Evolutionary conservation across 2,329 filamentous ascomycete genomes (phyloP).

Genomic region (Berkeleyomyces rouxiae): DNA sequence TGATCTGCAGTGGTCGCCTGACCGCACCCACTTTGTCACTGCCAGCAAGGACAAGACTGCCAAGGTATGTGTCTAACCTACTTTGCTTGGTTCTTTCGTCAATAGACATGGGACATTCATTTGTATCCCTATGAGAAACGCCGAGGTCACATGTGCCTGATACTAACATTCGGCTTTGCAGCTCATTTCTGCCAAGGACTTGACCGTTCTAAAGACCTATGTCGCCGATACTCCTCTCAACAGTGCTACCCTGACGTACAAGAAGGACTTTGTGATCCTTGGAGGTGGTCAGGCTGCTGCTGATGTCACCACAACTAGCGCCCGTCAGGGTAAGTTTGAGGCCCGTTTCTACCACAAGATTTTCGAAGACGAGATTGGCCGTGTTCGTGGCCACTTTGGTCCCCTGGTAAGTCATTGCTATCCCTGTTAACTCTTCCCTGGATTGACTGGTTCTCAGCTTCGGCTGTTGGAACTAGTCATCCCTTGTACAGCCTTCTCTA

Average conservation of each 20-base stretch:
- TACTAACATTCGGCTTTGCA: constrained; percentile 19
- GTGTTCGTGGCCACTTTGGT: constrained; percentile 93
- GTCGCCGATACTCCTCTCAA: constrained; percentile 86
- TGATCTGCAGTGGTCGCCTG: constrained; percentile 85
- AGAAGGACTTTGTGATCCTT: constrained; percentile 95
- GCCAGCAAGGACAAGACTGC: constrained; percentile 95
- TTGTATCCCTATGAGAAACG: not conserved
- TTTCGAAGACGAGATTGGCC: constrained; percentile 95
- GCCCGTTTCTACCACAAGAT: constrained; percentile 99
- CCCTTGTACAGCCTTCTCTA: constrained; percentile 1
- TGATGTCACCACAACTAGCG: constrained; percentile 90
- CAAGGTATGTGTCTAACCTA: constrained; percentile 39
- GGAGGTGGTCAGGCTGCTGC: constrained; percentile 97
- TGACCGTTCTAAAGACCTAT: constrained; percentile 88
- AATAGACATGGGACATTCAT: not conserved
- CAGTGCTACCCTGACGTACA: constrained; percentile 80
- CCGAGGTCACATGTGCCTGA: not conserved
- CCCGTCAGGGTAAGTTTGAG: constrained; percentile 97
- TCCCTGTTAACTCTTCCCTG: not conserved
- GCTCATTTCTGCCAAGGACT: constrained; percentile 71
- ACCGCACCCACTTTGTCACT: constrained; percentile 97
- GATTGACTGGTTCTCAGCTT: not conserved
- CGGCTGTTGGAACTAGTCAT: not conserved
- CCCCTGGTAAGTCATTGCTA: constrained; percentile 38
- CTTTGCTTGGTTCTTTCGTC: not conserved